Evolutionary conservation across 805 yeast genomes (phyloP), one percentile per base, ranked within the genome.

Genomic region (Ogataea ramenticola): DNA sequence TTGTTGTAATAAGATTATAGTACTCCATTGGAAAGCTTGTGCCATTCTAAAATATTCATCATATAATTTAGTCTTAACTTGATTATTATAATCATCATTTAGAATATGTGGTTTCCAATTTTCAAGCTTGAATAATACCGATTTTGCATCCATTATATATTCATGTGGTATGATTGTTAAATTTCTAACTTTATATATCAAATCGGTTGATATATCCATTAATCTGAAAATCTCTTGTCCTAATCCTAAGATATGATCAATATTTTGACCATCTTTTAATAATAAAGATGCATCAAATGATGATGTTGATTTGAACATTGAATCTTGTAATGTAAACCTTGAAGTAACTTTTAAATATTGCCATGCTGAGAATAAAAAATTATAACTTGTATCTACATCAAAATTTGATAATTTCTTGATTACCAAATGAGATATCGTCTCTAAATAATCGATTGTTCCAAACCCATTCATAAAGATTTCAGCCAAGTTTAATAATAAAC

Each of bases 171-270:
- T 24, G 6, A 24, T 24, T 7, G 6, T 10, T 10, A 24, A 19
- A 16, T 49, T 48, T 32, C 44, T 50, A 10, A 45, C 43, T 6
- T 22, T 21, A 14, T 37, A 24, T 21, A 52, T 36, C 3, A 52
- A 40, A 33, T 53, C 54, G 30, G 47, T 39, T 2, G 51, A 46
- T 15, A 38, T 29, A 32, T 53, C 55, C 29, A 46, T 34, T 16
- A 47, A 26, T 16, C 40, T 36, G 31, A 49, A 53, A 2, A 49
- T 30, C 11, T 29, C 29, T 39, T 50, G 53, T 2, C 44, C 48
- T 10, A 53, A 40, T 3, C 57, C 56, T 17, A 53, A 36, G 17
- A 53, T 50, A 39, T 53, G 57, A 45, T 52, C 57, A 12, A 53
- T 42, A 15, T 38, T 35, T 21, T 47, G 46, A 17, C 57, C 56